Evolutionary conservation across 257 asterid species (phyloP).

Genomic region (Coffea eugenioides): DNA sequence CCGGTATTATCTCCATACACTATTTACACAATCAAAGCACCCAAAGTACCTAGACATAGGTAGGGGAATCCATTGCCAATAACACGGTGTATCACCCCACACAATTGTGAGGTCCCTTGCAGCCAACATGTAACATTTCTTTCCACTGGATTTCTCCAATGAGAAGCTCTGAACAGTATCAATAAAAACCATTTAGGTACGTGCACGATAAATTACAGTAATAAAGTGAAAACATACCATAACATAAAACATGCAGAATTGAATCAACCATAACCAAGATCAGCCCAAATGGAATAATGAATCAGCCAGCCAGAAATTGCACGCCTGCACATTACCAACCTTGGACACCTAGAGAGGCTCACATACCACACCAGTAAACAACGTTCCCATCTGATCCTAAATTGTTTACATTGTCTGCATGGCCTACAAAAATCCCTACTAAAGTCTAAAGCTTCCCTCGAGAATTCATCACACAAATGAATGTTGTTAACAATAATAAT

Average conservation of each 20-base stretch:
- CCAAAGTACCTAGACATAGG: constrained; percentile 61
- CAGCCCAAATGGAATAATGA: neutral
- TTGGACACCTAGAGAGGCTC: too few relatives aligned
- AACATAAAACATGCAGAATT: neutral
- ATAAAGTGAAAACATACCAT: neutral
- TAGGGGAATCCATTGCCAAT: constrained; percentile 59
- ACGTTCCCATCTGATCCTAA: neutral
- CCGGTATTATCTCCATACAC: neutral
- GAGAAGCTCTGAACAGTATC: constrained; percentile 57
- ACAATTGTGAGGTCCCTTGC: constrained; percentile 60
- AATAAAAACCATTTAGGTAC: constrained; percentile 24
- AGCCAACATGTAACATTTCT: constrained; percentile 69
- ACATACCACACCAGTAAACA: neutral
- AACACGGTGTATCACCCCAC: constrained; percentile 54
- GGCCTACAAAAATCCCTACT: neutral
- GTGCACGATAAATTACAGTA: neutral
- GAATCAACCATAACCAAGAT: neutral
- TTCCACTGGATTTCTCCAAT: constrained; percentile 64
- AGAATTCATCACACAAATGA: neutral
- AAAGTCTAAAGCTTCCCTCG: neutral
- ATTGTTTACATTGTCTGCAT: neutral
- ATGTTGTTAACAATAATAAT: too few relatives aligned
- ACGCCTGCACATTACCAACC: neutral
- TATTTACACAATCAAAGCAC: too few relatives aligned
- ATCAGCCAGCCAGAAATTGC: neutral